Percentiles rank a stretch among this genome's conserved stretches.
phyloP scores from a whole-genome alignment of 2,329 filamentous ascomycete genomes.

The Aspergillus amoenus region DNA sequence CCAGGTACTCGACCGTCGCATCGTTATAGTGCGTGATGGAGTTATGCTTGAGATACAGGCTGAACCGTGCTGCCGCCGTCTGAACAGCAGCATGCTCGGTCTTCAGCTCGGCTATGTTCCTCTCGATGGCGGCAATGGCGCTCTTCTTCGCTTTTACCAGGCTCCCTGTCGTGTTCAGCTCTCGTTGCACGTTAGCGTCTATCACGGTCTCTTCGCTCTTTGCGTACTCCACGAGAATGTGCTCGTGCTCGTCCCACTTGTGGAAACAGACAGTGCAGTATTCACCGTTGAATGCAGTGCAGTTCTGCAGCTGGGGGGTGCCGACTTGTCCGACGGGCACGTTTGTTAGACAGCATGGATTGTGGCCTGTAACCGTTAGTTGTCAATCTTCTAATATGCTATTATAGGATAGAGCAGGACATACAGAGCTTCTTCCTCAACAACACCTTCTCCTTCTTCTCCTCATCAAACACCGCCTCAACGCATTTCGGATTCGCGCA shows the following conservation, averaged over 20 bases:
- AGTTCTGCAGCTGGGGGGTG: slow-evolving; percentile 6
- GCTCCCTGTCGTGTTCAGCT: slow-evolving; percentile 1
- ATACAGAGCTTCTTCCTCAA: slow-evolving; percentile 7
- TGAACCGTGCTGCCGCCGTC: background rate
- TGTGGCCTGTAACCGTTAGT: slow-evolving; percentile 3
- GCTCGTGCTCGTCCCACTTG: slow-evolving; percentile 9
- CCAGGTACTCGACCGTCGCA: slow-evolving; percentile 7
- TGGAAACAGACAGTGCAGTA: slow-evolving; percentile 2
- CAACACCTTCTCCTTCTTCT: background rate
- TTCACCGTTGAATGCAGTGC: background rate
- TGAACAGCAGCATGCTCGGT: background rate
- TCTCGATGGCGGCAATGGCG: slow-evolving; percentile 1
- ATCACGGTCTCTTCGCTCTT: slow-evolving; percentile 1
- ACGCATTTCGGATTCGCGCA: slow-evolving; percentile 3
- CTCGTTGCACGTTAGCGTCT: background rate
- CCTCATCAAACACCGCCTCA: slow-evolving; percentile 4
- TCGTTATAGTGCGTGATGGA: slow-evolving; percentile 11
- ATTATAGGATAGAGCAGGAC: background rate
- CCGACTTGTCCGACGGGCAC: slow-evolving; percentile 10
- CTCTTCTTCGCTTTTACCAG: background rate
- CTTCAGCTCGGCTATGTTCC: slow-evolving; percentile 5
- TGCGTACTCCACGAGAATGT: slow-evolving; percentile 9
- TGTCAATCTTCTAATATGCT: too few species aligned
- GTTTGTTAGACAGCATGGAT: slow-evolving; percentile 7
- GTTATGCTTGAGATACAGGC: slow-evolving; percentile 8